Evolutionary conservation across 306 rosid species (phyloP).

Genomic region (Pyrus bretschneideri): DNA sequence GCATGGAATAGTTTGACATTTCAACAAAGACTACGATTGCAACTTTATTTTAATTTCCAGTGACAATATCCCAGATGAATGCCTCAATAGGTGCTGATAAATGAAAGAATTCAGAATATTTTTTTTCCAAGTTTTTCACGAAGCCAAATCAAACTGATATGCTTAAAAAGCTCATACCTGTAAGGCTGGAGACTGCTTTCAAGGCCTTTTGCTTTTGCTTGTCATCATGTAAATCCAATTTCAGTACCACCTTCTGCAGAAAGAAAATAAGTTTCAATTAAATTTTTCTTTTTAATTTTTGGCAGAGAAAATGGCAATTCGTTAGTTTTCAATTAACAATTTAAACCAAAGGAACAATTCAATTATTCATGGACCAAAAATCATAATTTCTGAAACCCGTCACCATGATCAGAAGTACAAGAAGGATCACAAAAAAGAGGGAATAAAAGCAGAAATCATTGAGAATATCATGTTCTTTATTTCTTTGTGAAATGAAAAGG

Average conservation of each 20-base stretch:
- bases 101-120: too few species aligned
- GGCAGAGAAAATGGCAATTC: neutral
- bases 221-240: conserved; percentile 63
- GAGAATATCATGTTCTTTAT: neutral
- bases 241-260: conserved; percentile 68
- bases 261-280: neutral
- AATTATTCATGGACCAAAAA: neutral
- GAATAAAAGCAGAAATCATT: neutral
- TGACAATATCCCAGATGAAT: neutral
- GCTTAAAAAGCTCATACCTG: conserved; percentile 31
- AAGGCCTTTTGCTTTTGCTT: conserved; percentile 71
- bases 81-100: neutral
- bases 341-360: neutral
- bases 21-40: neutral
- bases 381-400: neutral
- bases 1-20: neutral
- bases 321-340: neutral
- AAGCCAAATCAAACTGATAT: neutral
- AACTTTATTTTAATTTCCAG: neutral
- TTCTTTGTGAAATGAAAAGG: neutral
- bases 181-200: conserved; percentile 47
- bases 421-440: neutral
- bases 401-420: neutral
- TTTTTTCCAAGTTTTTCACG: neutral
- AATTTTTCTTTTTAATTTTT: too few species aligned